phyloP scores from a whole-genome alignment of 805 yeast genomes.

The Saturnispora besseyi region DNA sequence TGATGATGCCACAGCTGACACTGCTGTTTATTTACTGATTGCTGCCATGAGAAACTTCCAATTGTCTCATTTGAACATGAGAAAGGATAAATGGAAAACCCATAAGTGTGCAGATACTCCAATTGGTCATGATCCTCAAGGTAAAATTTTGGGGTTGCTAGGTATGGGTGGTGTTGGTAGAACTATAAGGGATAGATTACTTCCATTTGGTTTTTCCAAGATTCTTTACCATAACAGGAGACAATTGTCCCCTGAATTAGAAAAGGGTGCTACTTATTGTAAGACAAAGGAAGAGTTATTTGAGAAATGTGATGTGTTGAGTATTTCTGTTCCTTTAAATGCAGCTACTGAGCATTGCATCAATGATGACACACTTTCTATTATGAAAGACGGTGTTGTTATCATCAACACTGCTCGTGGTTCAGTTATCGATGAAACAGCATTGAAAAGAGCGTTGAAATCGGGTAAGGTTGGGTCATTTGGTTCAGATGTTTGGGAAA shows the following conservation, averaged over 20 bases:
- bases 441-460: conserved; percentile 46
- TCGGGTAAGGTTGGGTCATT: conserved; percentile 57
- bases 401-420: conserved; percentile 86
- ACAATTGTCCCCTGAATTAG: conserved; percentile 50
- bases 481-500: conserved; percentile 70
- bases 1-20: conserved; percentile 49
- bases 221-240: conserved; percentile 67
- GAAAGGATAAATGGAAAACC: conserved; percentile 54
- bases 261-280: conserved; percentile 62
- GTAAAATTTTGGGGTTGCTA: conserved; percentile 66
- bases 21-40: conserved; percentile 41
- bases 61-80: conserved; percentile 43
- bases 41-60: conserved; percentile 54
- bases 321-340: conserved; percentile 73
- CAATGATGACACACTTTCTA: conserved; percentile 46
- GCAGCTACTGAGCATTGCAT: conserved; percentile 60
- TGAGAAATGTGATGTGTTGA: conserved; percentile 54
- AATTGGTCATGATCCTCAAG: conserved; percentile 67
- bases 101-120: conserved; percentile 43
- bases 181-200: conserved; percentile 60
- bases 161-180: conserved; percentile 92
- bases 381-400: conserved; percentile 74
- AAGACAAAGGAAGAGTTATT: conserved; percentile 56
- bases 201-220: conserved; percentile 68
- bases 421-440: conserved; percentile 62